Evolutionary conservation across 371 early-diverging fungal genomes (phyloP).

Genomic region (Zychaea mexicana): DNA sequence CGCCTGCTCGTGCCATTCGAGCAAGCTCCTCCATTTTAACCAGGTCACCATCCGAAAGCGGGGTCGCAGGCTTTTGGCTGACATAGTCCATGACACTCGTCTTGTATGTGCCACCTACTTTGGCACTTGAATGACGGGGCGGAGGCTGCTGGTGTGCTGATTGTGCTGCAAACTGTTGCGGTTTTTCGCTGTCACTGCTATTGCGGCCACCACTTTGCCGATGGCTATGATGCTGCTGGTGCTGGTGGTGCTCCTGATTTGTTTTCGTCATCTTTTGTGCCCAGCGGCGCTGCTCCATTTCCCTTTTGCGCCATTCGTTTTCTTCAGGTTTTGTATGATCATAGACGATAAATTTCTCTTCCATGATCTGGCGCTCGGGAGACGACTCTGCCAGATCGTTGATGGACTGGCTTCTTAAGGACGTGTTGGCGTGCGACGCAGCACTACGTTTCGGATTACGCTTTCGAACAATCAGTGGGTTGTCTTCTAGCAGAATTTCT

Average conservation of each 20-base stretch:
- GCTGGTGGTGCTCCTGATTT: constrained; percentile 11
- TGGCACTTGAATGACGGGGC: constrained; percentile 12
- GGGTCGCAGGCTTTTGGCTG: constrained; percentile 46
- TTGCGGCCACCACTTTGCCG: not conserved
- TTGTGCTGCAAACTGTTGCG: not conserved
- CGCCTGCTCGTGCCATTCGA: constrained; percentile 31
- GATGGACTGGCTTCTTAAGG: constrained; percentile 26
- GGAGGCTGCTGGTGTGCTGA: not conserved
- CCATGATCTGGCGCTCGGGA: constrained; percentile 59
- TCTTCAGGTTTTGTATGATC: constrained; percentile 63
- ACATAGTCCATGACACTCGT: constrained; percentile 41
- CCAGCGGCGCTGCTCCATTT: constrained; percentile 33
- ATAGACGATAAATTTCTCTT: constrained; percentile 63
- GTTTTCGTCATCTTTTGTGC: constrained; percentile 48
- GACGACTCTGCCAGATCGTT: constrained; percentile 18
- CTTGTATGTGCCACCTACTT: constrained; percentile 37
- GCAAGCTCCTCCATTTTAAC: constrained; percentile 50
- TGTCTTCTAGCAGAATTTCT: constrained; percentile 91
- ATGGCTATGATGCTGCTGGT: not conserved
- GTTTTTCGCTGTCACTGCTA: not conserved
- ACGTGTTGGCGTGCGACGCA: constrained; percentile 18
- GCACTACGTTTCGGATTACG: constrained; percentile 22
- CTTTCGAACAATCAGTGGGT: constrained; percentile 73
- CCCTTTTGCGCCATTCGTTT: constrained; percentile 21
- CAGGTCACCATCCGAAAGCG: constrained; percentile 42